Percentiles rank a stretch among this genome's conserved stretches.
These are phyloP conservation scores for Teratosphaeria gauchensis DNA, from an alignment of 2,329 filamentous ascomycete species.

Conservation along the genomic window DNA sequence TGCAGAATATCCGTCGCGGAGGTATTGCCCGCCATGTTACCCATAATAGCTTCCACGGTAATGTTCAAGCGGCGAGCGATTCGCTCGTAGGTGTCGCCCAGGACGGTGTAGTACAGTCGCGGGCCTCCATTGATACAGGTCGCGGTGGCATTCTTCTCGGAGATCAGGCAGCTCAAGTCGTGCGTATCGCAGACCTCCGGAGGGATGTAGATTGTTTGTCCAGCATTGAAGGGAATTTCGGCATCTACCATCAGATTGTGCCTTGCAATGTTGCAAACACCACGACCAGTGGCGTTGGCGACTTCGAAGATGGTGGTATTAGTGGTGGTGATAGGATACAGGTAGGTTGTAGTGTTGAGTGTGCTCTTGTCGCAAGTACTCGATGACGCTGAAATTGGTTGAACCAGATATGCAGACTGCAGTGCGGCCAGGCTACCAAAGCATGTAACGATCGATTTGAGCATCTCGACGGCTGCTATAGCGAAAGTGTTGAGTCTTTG, in stretches of 20 bases:
- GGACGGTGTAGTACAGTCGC: not conserved
- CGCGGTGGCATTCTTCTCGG: not conserved
- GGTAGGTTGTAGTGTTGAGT: not conserved
- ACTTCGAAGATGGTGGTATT: not conserved
- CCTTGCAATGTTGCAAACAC: not conserved
- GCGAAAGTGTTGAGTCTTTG: too few species aligned
- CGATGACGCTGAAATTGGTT: not conserved
- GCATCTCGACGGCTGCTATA: not conserved
- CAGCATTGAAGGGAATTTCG: not conserved
- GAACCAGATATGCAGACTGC: not conserved
- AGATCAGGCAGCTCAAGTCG: not conserved
- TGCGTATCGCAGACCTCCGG: not conserved
- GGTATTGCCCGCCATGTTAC: not conserved
- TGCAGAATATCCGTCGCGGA: not conserved
- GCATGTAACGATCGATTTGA: not conserved
- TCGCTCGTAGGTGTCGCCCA: not conserved
- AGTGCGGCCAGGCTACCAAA: not conserved
- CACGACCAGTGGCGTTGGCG: not conserved
- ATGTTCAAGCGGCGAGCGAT: not conserved
- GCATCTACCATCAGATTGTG: not conserved
- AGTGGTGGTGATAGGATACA: not conserved
- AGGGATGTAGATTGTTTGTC: not conserved
- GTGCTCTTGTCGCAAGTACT: not conserved
- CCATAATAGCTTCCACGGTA: not conserved
- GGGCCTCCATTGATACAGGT: not conserved